Evolutionary conservation across 768 basidiomycete genomes (phyloP).

Genomic region (Saitozyma podzolica): DNA sequence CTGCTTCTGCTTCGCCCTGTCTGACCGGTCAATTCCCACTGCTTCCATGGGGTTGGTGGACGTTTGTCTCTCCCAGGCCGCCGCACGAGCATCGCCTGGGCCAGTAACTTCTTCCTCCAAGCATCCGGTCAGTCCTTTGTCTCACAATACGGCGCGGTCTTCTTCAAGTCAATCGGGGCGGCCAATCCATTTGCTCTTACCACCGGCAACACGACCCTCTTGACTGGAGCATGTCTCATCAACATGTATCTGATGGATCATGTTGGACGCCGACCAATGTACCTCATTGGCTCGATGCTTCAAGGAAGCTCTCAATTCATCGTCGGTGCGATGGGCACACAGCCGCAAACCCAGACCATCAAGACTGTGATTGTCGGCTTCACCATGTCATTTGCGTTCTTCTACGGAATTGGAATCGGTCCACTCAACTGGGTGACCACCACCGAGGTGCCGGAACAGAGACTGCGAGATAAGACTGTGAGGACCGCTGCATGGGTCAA

Average conservation of each 20-base stretch:
- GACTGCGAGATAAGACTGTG: too few species aligned
- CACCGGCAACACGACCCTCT: background rate
- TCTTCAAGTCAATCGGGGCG: background rate
- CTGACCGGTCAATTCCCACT: background rate
- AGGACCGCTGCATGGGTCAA: background rate
- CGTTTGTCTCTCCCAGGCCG: background rate
- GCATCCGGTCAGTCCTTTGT: slow-evolving; percentile 9
- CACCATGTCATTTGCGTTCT: too few species aligned
- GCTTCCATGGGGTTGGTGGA: background rate
- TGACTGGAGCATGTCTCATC: background rate
- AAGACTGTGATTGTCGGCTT: background rate
- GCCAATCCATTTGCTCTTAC: slow-evolving; percentile 3
- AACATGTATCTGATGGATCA: slow-evolving; percentile 1
- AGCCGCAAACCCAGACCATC: background rate
- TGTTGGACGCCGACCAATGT: slow-evolving; percentile 3
- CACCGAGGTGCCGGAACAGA: too few species aligned
- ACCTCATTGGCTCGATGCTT: slow-evolving; percentile 1
- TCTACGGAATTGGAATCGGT: too few species aligned
- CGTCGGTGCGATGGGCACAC: background rate
- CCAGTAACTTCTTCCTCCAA: slow-evolving; percentile 11
- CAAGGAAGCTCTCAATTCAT: slow-evolving; percentile 9
- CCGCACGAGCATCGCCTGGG: slow-evolving; percentile 3
- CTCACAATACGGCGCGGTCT: slow-evolving; percentile 1
- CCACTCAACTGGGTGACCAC: too few species aligned
- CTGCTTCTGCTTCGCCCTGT: too few species aligned